phyloP scores from a whole-genome alignment of 2,329 filamentous ascomycete species.

The Canariomyces notabilis region DNA sequence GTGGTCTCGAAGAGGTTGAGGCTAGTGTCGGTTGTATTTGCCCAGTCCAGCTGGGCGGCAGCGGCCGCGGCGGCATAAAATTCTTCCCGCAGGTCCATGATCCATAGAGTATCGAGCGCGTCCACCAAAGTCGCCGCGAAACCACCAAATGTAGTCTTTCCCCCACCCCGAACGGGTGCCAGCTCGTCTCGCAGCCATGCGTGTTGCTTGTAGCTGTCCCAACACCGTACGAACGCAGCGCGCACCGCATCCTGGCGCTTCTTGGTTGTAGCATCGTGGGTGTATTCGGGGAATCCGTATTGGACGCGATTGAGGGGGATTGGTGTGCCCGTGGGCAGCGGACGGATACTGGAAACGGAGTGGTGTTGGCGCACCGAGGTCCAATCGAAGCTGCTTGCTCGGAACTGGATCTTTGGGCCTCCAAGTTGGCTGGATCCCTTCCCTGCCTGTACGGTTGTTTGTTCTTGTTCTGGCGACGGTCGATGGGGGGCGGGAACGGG shows the following conservation, averaged over 20 bases:
- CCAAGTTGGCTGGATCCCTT: too few species aligned
- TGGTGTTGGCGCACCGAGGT: conserved; percentile 15
- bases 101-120: conserved; percentile 55
- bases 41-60: conserved; percentile 46
- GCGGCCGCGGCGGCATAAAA: conserved; percentile 50
- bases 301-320: conserved; percentile 21
- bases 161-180: conserved; percentile 42
- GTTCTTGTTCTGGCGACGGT: background rate
- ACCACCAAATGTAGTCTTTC: conserved; percentile 45
- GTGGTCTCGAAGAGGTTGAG: conserved; percentile 44
- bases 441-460: too few species aligned
- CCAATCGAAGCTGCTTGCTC: conserved; percentile 23
- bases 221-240: conserved; percentile 39
- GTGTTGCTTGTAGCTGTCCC: conserved; percentile 46
- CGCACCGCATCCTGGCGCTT: conserved; percentile 33
- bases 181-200: conserved; percentile 52
- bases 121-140: conserved; percentile 59
- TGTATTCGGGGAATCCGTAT: conserved; percentile 31
- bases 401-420: background rate
- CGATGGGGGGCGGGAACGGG: too few species aligned
- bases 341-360: conserved; percentile 27
- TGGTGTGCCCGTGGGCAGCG: conserved; percentile 17
- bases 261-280: conserved; percentile 14
- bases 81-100: conserved; percentile 55
- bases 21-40: conserved; percentile 34